Evolutionary conservation across 257 asterid species (phyloP).

Genomic region (Salvia hispanica): DNA sequence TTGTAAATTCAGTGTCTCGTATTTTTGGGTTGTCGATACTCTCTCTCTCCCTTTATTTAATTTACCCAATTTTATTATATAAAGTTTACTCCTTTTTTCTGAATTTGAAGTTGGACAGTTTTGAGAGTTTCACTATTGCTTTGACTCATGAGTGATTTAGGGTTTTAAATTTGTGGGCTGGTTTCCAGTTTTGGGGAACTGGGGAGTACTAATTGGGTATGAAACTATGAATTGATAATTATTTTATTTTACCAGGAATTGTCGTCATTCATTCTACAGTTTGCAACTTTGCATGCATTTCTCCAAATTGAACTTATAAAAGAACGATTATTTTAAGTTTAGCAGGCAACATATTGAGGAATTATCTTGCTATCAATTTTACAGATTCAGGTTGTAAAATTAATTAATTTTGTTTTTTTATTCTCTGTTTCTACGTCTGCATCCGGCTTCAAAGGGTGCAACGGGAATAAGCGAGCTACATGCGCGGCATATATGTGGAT

Average conservation of each 20-base stretch:
- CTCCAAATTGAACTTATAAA: constrained; percentile 20
- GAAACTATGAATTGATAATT: constrained; percentile 24
- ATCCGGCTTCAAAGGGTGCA: constrained; percentile 8
- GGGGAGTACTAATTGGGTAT: constrained; percentile 21
- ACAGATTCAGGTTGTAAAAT: constrained; percentile 18
- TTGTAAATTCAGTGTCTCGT: constrained; percentile 41
- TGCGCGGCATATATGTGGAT: background rate
- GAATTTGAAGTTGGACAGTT: constrained; percentile 26
- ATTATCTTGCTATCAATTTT: constrained; percentile 22
- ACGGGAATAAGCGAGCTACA: background rate
- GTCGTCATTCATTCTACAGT: constrained; percentile 25
- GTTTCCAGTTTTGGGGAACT: constrained; percentile 34
- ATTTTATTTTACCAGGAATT: constrained; percentile 16
- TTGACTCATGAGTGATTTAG: constrained; percentile 29
- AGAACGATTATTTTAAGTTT: constrained; percentile 2
- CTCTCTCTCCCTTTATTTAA: background rate
- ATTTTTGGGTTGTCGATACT: constrained; percentile 17
- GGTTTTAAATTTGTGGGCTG: constrained; percentile 35
- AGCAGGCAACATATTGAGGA: constrained; percentile 8
- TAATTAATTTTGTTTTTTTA: background rate
- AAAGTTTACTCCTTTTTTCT: background rate
- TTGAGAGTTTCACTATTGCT: constrained; percentile 17
- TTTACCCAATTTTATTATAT: background rate
- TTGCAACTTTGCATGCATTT: constrained; percentile 43
- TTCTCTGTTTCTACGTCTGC: background rate